Conservation (phyloP, 352 stramenopile species). For the Phytophthora citricola region DNA sequence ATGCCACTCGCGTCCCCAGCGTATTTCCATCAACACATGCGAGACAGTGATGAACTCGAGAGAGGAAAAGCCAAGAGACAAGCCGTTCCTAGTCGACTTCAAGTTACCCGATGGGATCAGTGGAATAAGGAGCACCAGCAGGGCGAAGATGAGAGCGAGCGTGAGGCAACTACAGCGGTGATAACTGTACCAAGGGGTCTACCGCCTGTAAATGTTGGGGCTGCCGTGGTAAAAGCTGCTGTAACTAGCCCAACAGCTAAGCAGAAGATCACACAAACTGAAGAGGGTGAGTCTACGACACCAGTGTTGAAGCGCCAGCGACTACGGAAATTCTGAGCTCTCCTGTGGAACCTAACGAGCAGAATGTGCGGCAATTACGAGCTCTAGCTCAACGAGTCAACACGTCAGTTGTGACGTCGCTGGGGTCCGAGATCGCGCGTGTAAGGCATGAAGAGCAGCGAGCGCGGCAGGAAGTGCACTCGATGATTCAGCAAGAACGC, state of each 20-base stretch:
- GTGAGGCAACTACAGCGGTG: conserved; percentile 19
- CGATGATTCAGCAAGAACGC: conserved; percentile 62
- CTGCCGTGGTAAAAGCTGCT: not conserved
- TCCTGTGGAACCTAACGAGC: conserved; percentile 59
- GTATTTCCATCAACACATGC: conserved; percentile 65
- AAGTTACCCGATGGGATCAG: conserved; percentile 47
- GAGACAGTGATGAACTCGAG: conserved; percentile 20
- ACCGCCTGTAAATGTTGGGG: not conserved
- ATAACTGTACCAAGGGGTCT: conserved; percentile 3
- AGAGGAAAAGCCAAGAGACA: not conserved
- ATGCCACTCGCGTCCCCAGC: conserved; percentile 69
- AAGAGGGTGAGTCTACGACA: conserved; percentile 31
- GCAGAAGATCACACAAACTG: conserved; percentile 1
- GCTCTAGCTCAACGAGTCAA: conserved; percentile 54
- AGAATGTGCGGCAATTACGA: conserved; percentile 49
- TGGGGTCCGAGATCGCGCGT: conserved; percentile 49
- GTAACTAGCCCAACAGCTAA: conserved; percentile 7
- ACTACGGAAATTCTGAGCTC: conserved; percentile 71
- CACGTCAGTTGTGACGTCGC: conserved; percentile 53
- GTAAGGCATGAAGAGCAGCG: conserved; percentile 48
- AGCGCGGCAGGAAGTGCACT: conserved; percentile 49
- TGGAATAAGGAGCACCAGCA: conserved; percentile 36
- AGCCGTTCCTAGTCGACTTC: conserved; percentile 33
- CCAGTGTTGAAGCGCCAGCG: conserved; percentile 64
- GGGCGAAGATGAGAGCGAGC: conserved; percentile 30